phyloP scores from a whole-genome alignment of 2,329 filamentous ascomycete species.

The Alternaria panax region DNA sequence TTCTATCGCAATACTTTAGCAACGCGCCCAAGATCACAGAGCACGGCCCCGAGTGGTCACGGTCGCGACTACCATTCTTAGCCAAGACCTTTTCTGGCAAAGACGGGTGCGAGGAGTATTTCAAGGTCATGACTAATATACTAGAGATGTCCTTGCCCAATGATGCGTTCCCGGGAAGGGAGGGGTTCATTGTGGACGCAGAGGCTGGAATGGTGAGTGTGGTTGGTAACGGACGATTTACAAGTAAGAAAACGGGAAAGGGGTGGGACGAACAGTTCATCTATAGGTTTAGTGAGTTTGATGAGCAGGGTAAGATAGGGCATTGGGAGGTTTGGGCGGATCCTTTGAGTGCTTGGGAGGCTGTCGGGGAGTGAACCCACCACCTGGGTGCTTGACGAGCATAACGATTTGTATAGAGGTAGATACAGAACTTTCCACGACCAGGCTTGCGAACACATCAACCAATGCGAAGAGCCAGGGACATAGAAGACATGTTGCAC shows the following conservation, averaged over 20 bases:
- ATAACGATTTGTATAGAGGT: not conserved
- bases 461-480: not conserved
- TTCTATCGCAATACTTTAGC: constrained; percentile 40
- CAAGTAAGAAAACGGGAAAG: constrained; percentile 50
- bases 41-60: constrained; percentile 52
- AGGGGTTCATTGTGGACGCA: constrained; percentile 49
- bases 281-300: constrained; percentile 52
- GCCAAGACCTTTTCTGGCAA: constrained; percentile 47
- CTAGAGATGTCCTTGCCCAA: constrained; percentile 43
- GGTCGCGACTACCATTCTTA: constrained; percentile 50
- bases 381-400: too few relatives aligned
- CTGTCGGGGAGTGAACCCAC: constrained; percentile 39
- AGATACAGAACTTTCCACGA: not conserved
- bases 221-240: constrained; percentile 45
- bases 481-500: not conserved
- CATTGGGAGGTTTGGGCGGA: constrained; percentile 57
- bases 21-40: constrained; percentile 49
- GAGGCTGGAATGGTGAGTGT: constrained; percentile 48
- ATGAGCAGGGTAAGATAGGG: constrained; percentile 50
- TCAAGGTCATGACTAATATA: constrained; percentile 42
- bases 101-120: constrained; percentile 51
- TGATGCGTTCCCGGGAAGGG: constrained; percentile 44
- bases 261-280: constrained; percentile 53
- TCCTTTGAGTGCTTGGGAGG: constrained; percentile 53
- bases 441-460: not conserved